Evolutionary conservation across 257 asterid genomes (phyloP), one percentile per base, ranked within the genome.

Genomic region (Paulownia fortunei): DNA sequence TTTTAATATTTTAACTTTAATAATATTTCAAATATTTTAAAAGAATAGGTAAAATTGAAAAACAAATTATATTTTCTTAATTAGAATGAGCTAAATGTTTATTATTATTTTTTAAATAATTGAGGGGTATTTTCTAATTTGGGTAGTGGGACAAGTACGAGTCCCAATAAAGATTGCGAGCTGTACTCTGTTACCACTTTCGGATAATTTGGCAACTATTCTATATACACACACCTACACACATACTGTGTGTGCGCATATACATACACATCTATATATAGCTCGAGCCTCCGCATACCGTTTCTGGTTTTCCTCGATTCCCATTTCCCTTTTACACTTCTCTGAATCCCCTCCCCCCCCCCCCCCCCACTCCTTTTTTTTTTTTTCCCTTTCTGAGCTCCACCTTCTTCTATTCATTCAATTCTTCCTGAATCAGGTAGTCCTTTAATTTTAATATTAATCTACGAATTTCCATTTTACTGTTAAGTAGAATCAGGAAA

Each of bases 161-260:
- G 30, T 81, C 70, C 76, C 79, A 34, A 82, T 23, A 72, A 69
- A 41, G 83, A 82, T 74, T 61, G 80, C 74, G 65, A 64, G 81
- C 78, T 74, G 83, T 78, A 68, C 78, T 78, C 74, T 82, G 64
- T 73, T 59, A 36, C 82, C 85, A 77, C 62, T 77, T 73, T 60
- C 56, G 55, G 63, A 78, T 67, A 63, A 51, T 71, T 81, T 72
- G 74, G 81, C 77, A 72, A 36, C 7, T 55, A 42, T 27, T 51
- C n/a, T 52, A 8, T 49, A 19, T 39, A 37, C 42, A 77, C 71
- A 68, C 80, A 58, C 75, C 30, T 11, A 42, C 78, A 82, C 77
- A 37, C 18, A 18, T 44, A 74, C 79, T 79, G 15, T 74, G 81
- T 69, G 82, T 67, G 74, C 80, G 47, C 73, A 70, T 37, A 62